Conservation (phyloP, 192 early-diverging fungal species). For the Entophlyctis luteolus region DNA sequence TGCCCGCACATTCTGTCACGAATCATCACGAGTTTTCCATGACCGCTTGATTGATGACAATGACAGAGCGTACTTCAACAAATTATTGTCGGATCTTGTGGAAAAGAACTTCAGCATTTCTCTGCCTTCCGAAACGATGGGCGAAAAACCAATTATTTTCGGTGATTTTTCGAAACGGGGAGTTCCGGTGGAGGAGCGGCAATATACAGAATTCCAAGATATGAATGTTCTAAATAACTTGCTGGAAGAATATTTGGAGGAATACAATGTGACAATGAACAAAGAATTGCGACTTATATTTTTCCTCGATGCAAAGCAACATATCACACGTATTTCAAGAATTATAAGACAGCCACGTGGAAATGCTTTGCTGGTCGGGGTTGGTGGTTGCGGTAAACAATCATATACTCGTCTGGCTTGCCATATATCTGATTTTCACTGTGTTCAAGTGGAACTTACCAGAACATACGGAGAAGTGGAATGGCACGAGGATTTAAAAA, state of each 20-base stretch:
- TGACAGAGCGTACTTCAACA: conserved; percentile 52
- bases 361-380: conserved; percentile 56
- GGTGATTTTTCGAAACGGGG: conserved; percentile 56
- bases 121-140: conserved; percentile 45
- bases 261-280: conserved; percentile 60
- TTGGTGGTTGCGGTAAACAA: conserved; percentile 60
- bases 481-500: conserved; percentile 60
- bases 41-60: conserved; percentile 56
- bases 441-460: conserved; percentile 56
- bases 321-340: conserved; percentile 53
- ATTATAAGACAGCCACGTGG: conserved; percentile 61
- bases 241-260: conserved; percentile 59
- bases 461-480: conserved; percentile 54
- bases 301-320: conserved; percentile 60
- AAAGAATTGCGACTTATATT: conserved; percentile 58
- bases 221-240: conserved; percentile 51
- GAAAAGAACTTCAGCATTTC: conserved; percentile 54
- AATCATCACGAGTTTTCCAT: conserved; percentile 53
- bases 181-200: conserved; percentile 52
- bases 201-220: conserved; percentile 53
- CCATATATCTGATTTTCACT: conserved; percentile 59
- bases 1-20: conserved; percentile 54
- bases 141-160: conserved; percentile 56
- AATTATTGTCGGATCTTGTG: conserved; percentile 49
- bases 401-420: conserved; percentile 56